Conservation (phyloP, 106 monocot species). For the Apostasia ramifera region DNA sequence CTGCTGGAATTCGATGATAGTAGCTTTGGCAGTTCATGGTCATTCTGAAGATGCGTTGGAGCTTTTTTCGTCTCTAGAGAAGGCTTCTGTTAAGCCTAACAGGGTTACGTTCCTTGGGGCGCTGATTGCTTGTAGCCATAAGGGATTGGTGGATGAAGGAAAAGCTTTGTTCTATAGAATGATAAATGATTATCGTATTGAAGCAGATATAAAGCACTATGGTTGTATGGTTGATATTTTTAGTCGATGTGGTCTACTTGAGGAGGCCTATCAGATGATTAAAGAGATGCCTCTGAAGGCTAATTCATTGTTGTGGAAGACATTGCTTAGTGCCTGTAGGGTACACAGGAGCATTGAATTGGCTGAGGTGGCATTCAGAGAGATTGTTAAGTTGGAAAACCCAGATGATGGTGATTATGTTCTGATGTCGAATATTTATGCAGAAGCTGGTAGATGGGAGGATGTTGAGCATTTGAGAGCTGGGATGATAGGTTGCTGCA, state of each 20-base stretch:
- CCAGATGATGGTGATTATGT: constrained; percentile 34
- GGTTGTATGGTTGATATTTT: constrained; percentile 80
- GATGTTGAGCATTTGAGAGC: constrained; percentile 43
- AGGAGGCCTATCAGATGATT: constrained; percentile 46
- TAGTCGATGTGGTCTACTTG: constrained; percentile 40
- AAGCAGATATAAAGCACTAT: constrained; percentile 66
- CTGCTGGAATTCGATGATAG: constrained; percentile 79
- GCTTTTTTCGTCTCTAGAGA: constrained; percentile 52
- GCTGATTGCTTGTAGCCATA: constrained; percentile 65
- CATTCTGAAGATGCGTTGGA: constrained; percentile 44
- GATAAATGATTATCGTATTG: constrained; percentile 36
- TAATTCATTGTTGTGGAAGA: constrained; percentile 58
- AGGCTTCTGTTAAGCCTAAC: constrained; percentile 29
- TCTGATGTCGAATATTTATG: constrained; percentile 62
- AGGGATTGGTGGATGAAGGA: constrained; percentile 47
- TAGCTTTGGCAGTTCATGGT: constrained; percentile 50
- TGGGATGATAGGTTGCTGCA: constrained; percentile 19
- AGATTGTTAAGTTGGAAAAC: constrained; percentile 26
- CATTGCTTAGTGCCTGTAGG: constrained; percentile 45
- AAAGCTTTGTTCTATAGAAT: constrained; percentile 38
- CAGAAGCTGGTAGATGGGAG: constrained; percentile 55
- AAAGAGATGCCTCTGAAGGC: constrained; percentile 43
- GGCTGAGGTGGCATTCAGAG: constrained; percentile 44
- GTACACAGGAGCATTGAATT: constrained; percentile 39
- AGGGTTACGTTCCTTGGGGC: constrained; percentile 51